These are phyloP conservation scores for Tolypocladium inflatum DNA, from an alignment of 2,329 filamentous ascomycete species.

Conservation along the genomic window DNA sequence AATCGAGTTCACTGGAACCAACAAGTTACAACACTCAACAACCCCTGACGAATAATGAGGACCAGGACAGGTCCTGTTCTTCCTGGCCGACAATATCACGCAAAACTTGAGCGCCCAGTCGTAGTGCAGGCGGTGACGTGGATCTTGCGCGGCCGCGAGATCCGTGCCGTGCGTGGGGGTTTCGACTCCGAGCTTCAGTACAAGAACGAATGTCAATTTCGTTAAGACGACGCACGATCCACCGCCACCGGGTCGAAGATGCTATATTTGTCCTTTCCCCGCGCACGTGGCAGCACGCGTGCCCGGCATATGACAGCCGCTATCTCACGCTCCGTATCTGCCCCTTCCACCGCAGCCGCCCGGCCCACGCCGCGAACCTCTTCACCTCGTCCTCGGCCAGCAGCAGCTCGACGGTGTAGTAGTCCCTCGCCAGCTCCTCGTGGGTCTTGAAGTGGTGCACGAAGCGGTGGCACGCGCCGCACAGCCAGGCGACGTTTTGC, in stretches of 20 bases:
- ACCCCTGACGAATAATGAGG: background rate
- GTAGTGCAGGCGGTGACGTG: background rate
- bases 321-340: background rate
- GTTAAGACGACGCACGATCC: background rate
- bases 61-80: background rate
- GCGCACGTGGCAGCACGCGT: background rate
- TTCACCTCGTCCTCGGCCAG: slow-evolving; percentile 61
- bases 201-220: background rate
- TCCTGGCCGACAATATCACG: background rate
- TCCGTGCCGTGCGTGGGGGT: background rate
- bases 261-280: background rate
- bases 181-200: background rate
- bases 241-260: background rate
- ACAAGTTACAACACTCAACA: no score
- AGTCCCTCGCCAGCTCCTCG: slow-evolving; percentile 66
- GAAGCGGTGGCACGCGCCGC: slow-evolving; percentile 73
- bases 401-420: slow-evolving; percentile 64
- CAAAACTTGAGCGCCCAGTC: no score
- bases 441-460: slow-evolving; percentile 68
- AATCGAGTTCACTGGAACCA: background rate
- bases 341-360: slow-evolving; percentile 63
- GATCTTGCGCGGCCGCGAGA: background rate
- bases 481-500: slow-evolving; percentile 79
- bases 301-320: background rate
- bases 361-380: slow-evolving; percentile 65